Evolutionary conservation across 768 basidiomycete genomes (phyloP).

Genomic region (Termitomyces eurrhizus): DNA sequence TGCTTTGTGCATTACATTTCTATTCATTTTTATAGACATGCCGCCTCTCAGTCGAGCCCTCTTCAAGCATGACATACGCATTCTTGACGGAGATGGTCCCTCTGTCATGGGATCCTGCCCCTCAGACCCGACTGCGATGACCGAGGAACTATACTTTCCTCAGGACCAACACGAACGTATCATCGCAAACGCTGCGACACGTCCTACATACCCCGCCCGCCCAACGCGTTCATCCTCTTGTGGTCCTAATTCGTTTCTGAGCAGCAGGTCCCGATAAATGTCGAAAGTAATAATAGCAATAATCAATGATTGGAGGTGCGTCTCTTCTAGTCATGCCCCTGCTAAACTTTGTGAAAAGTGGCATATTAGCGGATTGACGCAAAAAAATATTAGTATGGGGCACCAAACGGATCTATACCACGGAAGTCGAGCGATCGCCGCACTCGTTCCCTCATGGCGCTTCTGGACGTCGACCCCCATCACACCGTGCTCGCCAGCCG

Average conservation of each 20-base stretch:
- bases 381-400: no score
- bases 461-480: no score
- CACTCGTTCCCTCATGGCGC: no score
- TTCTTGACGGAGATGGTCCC: not conserved
- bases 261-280: slow-evolving; percentile 68
- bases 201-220: slow-evolving; percentile 77
- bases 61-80: not conserved
- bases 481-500: no score
- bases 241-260: slow-evolving; percentile 75
- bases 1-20: not conserved
- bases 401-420: no score
- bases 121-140: not conserved
- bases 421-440: no score
- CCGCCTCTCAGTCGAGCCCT: not conserved
- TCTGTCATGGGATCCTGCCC: not conserved
- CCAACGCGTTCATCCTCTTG: slow-evolving; percentile 84
- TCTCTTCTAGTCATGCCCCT: not conserved
- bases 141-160: not conserved
- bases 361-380: no score
- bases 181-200: slow-evolving; percentile 65
- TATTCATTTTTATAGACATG: not conserved
- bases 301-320: slow-evolving; percentile 76
- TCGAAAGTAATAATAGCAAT: slow-evolving; percentile 76
- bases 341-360: no score
- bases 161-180: slow-evolving; percentile 24